These are phyloP conservation scores for Closterium sp. DNA, from an alignment of 139 green algal genomes.

Conservation along the genomic window DNA sequence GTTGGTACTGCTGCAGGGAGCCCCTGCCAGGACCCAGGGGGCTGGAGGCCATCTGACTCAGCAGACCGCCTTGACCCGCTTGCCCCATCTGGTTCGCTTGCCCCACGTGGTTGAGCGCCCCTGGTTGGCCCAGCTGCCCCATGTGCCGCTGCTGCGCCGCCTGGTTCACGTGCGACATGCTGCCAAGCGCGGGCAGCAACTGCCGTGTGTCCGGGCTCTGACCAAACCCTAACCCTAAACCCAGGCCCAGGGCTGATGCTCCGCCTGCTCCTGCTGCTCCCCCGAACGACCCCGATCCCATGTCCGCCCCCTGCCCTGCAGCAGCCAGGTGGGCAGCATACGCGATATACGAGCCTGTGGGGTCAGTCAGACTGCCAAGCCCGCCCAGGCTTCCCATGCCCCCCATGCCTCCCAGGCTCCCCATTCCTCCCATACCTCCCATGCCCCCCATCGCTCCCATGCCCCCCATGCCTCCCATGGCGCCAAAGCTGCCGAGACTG, in stretches of 20 bases:
- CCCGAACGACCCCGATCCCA: not conserved
- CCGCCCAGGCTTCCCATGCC: not conserved
- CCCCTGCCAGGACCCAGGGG: not conserved
- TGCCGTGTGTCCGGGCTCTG: not conserved
- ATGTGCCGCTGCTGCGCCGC: not conserved
- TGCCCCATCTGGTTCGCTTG: not conserved
- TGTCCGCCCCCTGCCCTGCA: not conserved
- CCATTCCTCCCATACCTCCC: not conserved
- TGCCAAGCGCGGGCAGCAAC: not conserved
- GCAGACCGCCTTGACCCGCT: not conserved
- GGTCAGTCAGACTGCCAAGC: not conserved
- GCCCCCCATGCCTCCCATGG: not conserved
- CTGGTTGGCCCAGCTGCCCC: not conserved
- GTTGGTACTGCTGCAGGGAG: not conserved
- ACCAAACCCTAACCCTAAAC: not conserved
- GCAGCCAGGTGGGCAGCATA: not conserved
- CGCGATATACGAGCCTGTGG: not conserved
- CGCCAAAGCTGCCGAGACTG: not conserved
- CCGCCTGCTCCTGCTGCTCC: not conserved
- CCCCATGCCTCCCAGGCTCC: not conserved
- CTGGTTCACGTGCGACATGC: not conserved
- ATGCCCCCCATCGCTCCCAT: not conserved
- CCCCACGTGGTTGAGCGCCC: not conserved
- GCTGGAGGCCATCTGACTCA: not conserved
- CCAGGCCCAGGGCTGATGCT: not conserved